Evolutionary conservation across 2,329 filamentous ascomycete genomes (phyloP).

Genomic region (Cytospora paraplurivora): DNA sequence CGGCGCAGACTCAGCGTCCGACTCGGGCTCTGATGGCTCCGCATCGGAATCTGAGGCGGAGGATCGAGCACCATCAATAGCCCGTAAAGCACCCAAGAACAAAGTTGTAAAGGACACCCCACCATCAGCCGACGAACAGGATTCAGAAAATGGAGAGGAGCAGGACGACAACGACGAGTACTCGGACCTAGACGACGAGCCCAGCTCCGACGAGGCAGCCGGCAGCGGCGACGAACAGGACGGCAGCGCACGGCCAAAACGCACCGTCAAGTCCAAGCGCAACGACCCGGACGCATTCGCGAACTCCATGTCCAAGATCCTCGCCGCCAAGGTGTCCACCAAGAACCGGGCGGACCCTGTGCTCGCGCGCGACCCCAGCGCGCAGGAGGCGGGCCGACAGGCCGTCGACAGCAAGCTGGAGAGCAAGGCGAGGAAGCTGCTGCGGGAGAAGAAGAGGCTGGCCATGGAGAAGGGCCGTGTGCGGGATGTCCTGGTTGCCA

Average conservation of each 20-base stretch:
- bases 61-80: constrained; percentile 34
- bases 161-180: constrained; percentile 41
- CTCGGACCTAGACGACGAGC: constrained; percentile 41
- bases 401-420: constrained; percentile 78
- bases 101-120: constrained; percentile 38
- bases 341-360: constrained; percentile 86
- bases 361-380: constrained; percentile 78
- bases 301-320: constrained; percentile 89
- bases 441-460: constrained; percentile 78
- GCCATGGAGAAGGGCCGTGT: constrained; percentile 86
- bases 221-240: constrained; percentile 46
- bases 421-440: constrained; percentile 73
- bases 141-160: constrained; percentile 36
- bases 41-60: constrained; percentile 43
- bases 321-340: constrained; percentile 82
- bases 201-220: constrained; percentile 36
- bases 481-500: constrained; percentile 75
- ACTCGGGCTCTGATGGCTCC: constrained; percentile 41
- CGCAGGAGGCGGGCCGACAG: constrained; percentile 70
- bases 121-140: constrained; percentile 19
- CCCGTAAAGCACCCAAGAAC: constrained; percentile 32
- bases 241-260: constrained; percentile 37
- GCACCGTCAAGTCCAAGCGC: constrained; percentile 68
- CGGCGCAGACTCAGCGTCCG: constrained; percentile 37
- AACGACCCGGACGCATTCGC: constrained; percentile 92